Conservation (phyloP, 345 rosid species). For the Acer negundo region DNA sequence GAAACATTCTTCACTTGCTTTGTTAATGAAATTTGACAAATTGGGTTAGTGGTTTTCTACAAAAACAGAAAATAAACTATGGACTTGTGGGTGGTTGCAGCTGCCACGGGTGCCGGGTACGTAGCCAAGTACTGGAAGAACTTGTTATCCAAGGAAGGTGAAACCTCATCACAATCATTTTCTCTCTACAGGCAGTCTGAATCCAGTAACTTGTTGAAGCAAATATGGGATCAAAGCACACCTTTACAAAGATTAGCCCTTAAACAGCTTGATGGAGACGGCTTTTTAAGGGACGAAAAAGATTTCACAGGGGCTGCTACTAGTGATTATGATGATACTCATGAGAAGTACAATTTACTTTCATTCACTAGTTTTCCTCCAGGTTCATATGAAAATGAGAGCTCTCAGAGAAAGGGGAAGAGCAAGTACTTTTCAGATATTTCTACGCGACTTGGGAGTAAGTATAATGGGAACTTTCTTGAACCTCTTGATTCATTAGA, state of each 20-base stretch:
- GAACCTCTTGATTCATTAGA: constrained; percentile 22
- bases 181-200: constrained; percentile 20
- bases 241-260: constrained; percentile 32
- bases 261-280: neutral
- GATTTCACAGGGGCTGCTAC: neutral
- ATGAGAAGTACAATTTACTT: constrained; percentile 2
- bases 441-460: constrained; percentile 11
- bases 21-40: neutral
- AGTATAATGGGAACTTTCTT: constrained; percentile 16
- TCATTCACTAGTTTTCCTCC: constrained; percentile 12
- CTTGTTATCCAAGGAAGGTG: constrained; percentile 14
- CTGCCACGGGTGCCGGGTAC: constrained; percentile 42
- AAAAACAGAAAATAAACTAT: constrained; percentile 17
- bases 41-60: neutral
- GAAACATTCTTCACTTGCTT: neutral
- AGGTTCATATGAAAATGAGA: neutral
- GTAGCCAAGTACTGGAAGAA: constrained; percentile 32
- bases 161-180: constrained; percentile 18
- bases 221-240: constrained; percentile 25
- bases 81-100: constrained; percentile 52
- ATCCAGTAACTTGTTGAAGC: constrained; percentile 22
- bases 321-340: neutral
- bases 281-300: neutral
- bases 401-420: constrained; percentile 10
- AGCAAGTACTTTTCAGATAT: constrained; percentile 14